Conservation (phyloP, 2,329 filamentous ascomycete genomes). For the Sporothrix variecibatus region DNA sequence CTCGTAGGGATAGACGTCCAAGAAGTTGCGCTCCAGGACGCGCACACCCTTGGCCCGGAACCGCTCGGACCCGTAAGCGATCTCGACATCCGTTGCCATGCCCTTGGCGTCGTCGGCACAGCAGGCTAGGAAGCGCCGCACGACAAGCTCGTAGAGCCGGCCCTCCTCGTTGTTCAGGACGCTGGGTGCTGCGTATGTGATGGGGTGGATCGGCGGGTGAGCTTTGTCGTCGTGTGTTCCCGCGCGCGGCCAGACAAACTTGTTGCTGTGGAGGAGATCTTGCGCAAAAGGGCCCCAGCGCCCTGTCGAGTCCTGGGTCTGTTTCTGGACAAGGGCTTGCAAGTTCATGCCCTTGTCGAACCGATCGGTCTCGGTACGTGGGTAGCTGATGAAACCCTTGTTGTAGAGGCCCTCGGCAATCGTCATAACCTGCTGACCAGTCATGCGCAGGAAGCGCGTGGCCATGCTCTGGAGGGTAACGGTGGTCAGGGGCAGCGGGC, state of each 20-base stretch:
- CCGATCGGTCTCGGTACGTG: slow-evolving; percentile 93
- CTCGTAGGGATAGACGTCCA: slow-evolving; percentile 95
- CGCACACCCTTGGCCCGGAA: slow-evolving; percentile 83
- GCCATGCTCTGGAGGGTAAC: slow-evolving; percentile 97
- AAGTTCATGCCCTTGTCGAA: slow-evolving; percentile 91
- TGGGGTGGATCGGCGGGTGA: slow-evolving; percentile 94
- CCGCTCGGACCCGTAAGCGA: slow-evolving; percentile 77
- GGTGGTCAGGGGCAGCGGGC: slow-evolving; percentile 88
- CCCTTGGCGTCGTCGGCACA: slow-evolving; percentile 94
- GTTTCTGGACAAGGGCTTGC: slow-evolving; percentile 76
- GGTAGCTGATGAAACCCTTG: slow-evolving; percentile 95
- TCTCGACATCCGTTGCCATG: slow-evolving; percentile 78
- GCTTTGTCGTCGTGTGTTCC: slow-evolving; percentile 94
- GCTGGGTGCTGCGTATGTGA: slow-evolving; percentile 73
- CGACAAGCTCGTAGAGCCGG: slow-evolving; percentile 88
- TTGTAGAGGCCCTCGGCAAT: slow-evolving; percentile 87
- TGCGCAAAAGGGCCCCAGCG: slow-evolving; percentile 82
- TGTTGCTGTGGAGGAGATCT: slow-evolving; percentile 67
- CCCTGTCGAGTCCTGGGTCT: slow-evolving; percentile 64
- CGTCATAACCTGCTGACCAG: slow-evolving; percentile 86
- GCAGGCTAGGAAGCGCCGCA: slow-evolving; percentile 88
- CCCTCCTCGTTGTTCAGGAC: slow-evolving; percentile 68
- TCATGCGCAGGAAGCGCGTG: slow-evolving; percentile 85
- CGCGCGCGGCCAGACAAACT: slow-evolving; percentile 76
- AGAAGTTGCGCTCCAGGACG: slow-evolving; percentile 86